Conservation (phyloP, 2,329 filamentous ascomycete genomes). For the Nakataea oryzae region DNA sequence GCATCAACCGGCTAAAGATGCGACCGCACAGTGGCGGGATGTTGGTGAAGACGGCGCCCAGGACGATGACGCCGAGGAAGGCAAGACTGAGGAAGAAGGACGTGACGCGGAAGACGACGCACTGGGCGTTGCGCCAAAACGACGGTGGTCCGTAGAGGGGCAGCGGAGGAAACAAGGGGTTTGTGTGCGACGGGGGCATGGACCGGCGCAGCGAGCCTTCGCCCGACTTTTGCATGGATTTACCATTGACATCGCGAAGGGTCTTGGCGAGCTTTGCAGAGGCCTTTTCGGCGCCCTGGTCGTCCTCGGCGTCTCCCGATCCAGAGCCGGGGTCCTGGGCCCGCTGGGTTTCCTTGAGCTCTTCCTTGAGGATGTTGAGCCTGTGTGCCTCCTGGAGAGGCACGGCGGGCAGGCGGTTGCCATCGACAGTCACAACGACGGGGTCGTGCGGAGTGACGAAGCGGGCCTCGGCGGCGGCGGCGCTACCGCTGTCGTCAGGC, state of each 20-base stretch:
- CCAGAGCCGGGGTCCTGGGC: background rate
- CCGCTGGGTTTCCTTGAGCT: constrained; percentile 19
- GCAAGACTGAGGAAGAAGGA: constrained; percentile 68
- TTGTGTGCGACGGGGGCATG: constrained; percentile 58
- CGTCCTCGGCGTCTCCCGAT: background rate
- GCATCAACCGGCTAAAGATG: constrained; percentile 41
- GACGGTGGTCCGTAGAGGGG: constrained; percentile 73
- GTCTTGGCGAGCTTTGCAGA: constrained; percentile 1
- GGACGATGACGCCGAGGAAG: constrained; percentile 67
- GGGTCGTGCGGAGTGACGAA: constrained; percentile 61
- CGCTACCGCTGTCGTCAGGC: constrained; percentile 14
- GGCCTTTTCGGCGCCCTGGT: background rate
- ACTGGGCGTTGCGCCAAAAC: constrained; percentile 53
- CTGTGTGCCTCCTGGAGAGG: constrained; percentile 61
- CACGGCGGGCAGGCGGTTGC: constrained; percentile 55
- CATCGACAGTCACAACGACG: constrained; percentile 58
- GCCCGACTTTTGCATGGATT: constrained; percentile 29
- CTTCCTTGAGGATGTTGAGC: constrained; percentile 52
- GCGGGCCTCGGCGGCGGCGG: constrained; percentile 49
- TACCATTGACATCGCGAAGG: constrained; percentile 19
- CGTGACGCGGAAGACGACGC: constrained; percentile 49
- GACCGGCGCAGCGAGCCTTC: constrained; percentile 33
- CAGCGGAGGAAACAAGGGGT: constrained; percentile 75
- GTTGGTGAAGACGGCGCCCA: constrained; percentile 61
- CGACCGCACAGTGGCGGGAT: constrained; percentile 41